Percentiles rank a stretch among this genome's conserved stretches.
Evolutionary conservation across 2,329 filamentous ascomycete genomes (phyloP).

Genomic region (Trichoderma harzianum): DNA sequence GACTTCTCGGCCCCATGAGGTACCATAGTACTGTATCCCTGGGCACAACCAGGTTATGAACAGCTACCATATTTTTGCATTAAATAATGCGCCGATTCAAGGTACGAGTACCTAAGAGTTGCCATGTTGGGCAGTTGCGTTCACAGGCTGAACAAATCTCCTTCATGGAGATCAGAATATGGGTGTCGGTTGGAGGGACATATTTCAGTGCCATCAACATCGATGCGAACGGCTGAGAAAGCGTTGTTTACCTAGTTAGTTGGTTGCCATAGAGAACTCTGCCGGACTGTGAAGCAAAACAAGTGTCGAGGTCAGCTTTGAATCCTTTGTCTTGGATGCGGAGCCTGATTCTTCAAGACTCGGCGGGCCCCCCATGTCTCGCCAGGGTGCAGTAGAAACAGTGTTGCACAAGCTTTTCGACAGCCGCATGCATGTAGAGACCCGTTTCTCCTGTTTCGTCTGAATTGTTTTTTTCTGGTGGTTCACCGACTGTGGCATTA

Average conservation of each 20-base stretch:
- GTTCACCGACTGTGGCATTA: slow-evolving; percentile 3
- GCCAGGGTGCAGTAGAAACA: neutral
- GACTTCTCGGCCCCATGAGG: neutral
- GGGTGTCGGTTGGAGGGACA: neutral
- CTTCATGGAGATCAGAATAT: neutral
- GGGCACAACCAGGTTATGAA: neutral
- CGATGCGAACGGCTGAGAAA: neutral
- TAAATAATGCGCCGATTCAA: neutral
- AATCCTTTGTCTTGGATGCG: neutral
- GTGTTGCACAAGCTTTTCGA: neutral
- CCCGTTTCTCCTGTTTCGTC: slow-evolving; percentile 17
- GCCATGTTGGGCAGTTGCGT: neutral
- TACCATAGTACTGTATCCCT: neutral
- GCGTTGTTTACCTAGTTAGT: neutral
- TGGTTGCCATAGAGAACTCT: neutral
- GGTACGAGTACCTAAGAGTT: neutral
- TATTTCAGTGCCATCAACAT: neutral
- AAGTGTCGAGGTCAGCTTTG: neutral
- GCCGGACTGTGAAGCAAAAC: neutral
- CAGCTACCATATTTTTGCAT: neutral
- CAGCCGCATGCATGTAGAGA: neutral
- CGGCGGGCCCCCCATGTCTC: neutral
- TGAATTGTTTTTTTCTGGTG: slow-evolving; percentile 1
- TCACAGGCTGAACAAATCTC: neutral
- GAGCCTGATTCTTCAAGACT: slow-evolving; percentile 1